Base-by-base conservation (phyloP, 106 monocot species). In the Chionographis japonica region DNA sequence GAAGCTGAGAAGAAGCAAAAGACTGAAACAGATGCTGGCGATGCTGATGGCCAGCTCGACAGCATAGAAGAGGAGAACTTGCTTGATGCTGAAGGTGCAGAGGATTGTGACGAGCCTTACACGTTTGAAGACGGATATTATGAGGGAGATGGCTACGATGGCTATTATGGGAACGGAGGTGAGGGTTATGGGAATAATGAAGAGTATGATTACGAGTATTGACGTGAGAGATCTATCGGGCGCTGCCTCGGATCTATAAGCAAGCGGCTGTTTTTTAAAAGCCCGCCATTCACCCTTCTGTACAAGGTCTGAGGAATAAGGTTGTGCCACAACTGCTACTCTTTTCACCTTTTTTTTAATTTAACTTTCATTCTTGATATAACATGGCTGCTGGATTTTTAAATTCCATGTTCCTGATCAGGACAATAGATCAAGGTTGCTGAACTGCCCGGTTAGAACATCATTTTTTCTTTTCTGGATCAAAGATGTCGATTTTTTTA, bases 1-100 rank as follows among this genome's bases (percentile, higher is more conserved):
- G 84, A 73, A 43, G 55, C 67, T 16, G 50, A 4, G 7, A 83
- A 83, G 74, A 76, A 81, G 51, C 74, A 75, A 39, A 53, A 41
- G 3, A 20, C 49, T 19, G 78, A 75, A 20, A 36, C 20, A 55
- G 71, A 78, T 51, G 59, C 41, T 52, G 67, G 27, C 52, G 71
- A 79, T 77, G 62, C 54, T 53, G 74, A 73, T 51, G 52, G 17
- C 39, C 52, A 50, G 4, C 8, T 27, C 2, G 35, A 68, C 39
- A 17, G 42, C 5, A 50, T 43, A 0, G 54, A 67, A 43, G 62
- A 72, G 17, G 50, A 58, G 20, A 55, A 62, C 39, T 6, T 13
- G 61, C 36, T 56, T 15, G 73, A 76, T 37, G 8, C 43, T 13
- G 58, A 39, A 12, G 54, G 42, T 13, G 74, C 17, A 12, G 68